These are phyloP conservation scores for Rhizopus arrhizus DNA, from an alignment of 371 early-diverging fungal genomes.

Conservation along the genomic window DNA sequence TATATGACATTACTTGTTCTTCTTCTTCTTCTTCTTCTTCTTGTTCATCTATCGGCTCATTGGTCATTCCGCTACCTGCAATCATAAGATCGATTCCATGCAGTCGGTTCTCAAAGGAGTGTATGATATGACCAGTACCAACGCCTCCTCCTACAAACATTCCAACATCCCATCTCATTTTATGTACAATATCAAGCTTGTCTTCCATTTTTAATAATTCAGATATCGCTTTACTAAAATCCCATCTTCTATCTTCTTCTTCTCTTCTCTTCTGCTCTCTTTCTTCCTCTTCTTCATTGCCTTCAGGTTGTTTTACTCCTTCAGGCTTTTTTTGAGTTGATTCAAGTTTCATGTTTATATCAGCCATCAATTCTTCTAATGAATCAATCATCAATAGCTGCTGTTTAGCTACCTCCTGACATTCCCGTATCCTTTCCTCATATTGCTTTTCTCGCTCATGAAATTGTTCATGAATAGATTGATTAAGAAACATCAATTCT, in stretches of 20 bases:
- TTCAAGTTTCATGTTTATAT: conserved; percentile 27
- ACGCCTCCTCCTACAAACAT: conserved; percentile 52
- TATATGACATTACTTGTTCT: conserved; percentile 6
- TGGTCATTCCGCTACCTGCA: conserved; percentile 43
- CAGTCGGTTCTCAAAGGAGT: conserved; percentile 34
- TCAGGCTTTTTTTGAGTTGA: conserved; percentile 8
- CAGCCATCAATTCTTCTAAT: conserved; percentile 28
- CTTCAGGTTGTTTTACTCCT: background rate
- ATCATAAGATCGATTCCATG: conserved; percentile 49
- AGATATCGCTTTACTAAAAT: conserved; percentile 32
- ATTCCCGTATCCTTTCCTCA: conserved; percentile 30
- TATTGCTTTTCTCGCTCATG: conserved; percentile 33
- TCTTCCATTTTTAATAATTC: conserved; percentile 39
- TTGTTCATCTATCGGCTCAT: background rate
- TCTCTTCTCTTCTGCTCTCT: conserved; percentile 3
- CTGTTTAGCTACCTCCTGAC: conserved; percentile 27
- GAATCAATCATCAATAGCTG: conserved; percentile 34
- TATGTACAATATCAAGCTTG: conserved; percentile 39
- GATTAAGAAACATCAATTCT: conserved; percentile 25
- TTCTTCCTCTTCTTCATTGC: conserved; percentile 12
- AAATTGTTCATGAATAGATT: conserved; percentile 28
- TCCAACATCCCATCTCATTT: conserved; percentile 50
- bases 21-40: conserved; percentile 9
- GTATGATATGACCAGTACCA: conserved; percentile 49
- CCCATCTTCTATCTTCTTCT: conserved; percentile 24